These are phyloP conservation scores for Cladosporium sp. DNA, from an alignment of 2,329 filamentous ascomycete species.

Conservation along the genomic window DNA sequence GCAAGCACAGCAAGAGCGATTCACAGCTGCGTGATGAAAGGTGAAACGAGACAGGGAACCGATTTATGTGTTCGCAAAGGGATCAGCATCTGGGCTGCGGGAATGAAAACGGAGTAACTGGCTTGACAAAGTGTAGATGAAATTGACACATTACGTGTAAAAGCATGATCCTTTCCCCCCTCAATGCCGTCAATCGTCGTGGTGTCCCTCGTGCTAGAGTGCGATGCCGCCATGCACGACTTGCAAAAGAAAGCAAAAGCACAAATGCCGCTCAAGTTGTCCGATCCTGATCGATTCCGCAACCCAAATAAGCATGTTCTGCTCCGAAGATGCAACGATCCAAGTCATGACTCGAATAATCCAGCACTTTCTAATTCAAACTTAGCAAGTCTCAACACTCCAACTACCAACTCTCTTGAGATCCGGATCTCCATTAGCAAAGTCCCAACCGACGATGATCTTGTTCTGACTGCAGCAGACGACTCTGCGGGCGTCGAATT, in stretches of 20 bases:
- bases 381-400: conserved; percentile 27
- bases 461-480: conserved; percentile 91
- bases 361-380: no score
- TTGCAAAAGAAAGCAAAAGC: no score
- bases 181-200: no score
- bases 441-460: conserved; percentile 95
- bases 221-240: no score
- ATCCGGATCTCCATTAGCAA: conserved; percentile 79
- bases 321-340: background rate
- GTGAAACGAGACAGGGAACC: no score
- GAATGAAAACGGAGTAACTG: no score
- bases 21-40: no score
- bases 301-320: background rate
- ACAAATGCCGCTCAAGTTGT: background rate
- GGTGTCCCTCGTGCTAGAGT: no score
- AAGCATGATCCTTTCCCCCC: background rate
- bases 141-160: conserved; percentile 1
- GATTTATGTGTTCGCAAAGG: no score
- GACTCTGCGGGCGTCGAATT: conserved; percentile 90
- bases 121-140: background rate
- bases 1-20: no score
- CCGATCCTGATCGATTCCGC: background rate
- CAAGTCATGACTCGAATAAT: background rate
- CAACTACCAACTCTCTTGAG: conserved; percentile 32
- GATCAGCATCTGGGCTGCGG: no score